Base-by-base conservation (phyloP, 2,329 filamentous ascomycete genomes). In the Sporothrix humicola region DNA sequence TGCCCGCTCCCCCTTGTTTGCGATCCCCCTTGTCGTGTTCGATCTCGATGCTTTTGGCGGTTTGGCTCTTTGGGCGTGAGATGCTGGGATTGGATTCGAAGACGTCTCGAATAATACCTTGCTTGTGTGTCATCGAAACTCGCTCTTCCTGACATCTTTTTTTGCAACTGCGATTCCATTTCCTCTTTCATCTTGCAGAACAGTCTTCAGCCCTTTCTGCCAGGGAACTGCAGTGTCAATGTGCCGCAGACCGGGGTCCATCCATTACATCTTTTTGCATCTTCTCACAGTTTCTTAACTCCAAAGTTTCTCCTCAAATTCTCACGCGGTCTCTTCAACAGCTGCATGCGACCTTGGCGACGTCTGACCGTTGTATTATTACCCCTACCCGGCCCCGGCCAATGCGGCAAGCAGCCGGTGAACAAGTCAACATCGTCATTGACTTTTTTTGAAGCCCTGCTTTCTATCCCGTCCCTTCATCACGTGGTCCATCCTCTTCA, bases 361-460 rank as follows among this genome's bases (percentile, higher is more conserved):
- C 52, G 20, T n/a, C 44, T 48, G 8, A 48, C 44, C 44, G 9
- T 48, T 15, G 23, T 46, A 12, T n/a, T 42, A 8, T 65, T 46
- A 15, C 61, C 61, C 42, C 4, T 65, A 23, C 61, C 59, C 59
- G 59, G 15, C 37, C 10, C n/a, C 61, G 61, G 59, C 37, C 59
- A 63, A 0, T 17, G 50, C 23, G 44, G 5, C 42, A 52, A 31
- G 44, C 46, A 26, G 44, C 63, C 63, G 61, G 63, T 48, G 37
- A 65, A 46, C 9, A 42, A 56, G 15, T 56, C 66, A 23, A 68
- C 66, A 20, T 54, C 48, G 66, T 69, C 66, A 69, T 69, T 42
- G 66, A 69, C 66, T 54, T 69, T 23, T 23, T 23, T 17, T 26
- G 31, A 37, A 31, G 17, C 7, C 6, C 31, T 26, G 37, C 58